These are phyloP conservation scores for Papiliotrema laurentii DNA, from an alignment of 1,284 basidiomycete species.

Conservation along the genomic window DNA sequence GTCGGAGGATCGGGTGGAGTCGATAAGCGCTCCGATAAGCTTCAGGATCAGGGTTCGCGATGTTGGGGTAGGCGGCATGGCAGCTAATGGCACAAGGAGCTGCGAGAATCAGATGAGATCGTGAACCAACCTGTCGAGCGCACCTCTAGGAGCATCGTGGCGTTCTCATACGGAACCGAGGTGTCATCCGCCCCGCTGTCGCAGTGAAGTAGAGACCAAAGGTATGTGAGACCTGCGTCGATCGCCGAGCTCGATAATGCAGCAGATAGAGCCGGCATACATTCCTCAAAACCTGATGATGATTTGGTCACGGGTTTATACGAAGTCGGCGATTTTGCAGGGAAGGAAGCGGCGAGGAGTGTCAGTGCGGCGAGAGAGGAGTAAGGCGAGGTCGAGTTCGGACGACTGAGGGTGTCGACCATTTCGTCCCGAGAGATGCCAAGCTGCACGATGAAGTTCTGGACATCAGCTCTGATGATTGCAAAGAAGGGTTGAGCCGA, in stretches of 20 bases:
- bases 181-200: background rate
- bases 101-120: slow-evolving; percentile 4
- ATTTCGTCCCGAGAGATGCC: slow-evolving; percentile 4
- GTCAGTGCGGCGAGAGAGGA: slow-evolving; percentile 26
- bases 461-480: background rate
- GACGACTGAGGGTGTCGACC: slow-evolving; percentile 17
- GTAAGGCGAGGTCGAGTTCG: slow-evolving; percentile 21
- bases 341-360: slow-evolving; percentile 19
- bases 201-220: slow-evolving; percentile 16
- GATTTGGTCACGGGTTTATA: background rate
- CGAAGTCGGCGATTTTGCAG: background rate
- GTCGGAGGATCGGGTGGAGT: slow-evolving; percentile 3
- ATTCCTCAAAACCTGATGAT: slow-evolving; percentile 17
- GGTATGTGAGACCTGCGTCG: slow-evolving; percentile 22
- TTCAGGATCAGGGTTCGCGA: slow-evolving; percentile 31
- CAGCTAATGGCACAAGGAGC: slow-evolving; percentile 35
- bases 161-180: slow-evolving; percentile 17
- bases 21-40: slow-evolving; percentile 27
- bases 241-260: slow-evolving; percentile 13
- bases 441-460: slow-evolving; percentile 3
- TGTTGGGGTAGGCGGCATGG: slow-evolving; percentile 18
- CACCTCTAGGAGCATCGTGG: slow-evolving; percentile 33
- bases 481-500: background rate
- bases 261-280: slow-evolving; percentile 27
- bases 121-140: too few species aligned